Percentiles rank a stretch among this genome's conserved stretches.
Conservation (phyloP, 768 basidiomycete genomes). For the Pulveroboletus sp. region DNA sequence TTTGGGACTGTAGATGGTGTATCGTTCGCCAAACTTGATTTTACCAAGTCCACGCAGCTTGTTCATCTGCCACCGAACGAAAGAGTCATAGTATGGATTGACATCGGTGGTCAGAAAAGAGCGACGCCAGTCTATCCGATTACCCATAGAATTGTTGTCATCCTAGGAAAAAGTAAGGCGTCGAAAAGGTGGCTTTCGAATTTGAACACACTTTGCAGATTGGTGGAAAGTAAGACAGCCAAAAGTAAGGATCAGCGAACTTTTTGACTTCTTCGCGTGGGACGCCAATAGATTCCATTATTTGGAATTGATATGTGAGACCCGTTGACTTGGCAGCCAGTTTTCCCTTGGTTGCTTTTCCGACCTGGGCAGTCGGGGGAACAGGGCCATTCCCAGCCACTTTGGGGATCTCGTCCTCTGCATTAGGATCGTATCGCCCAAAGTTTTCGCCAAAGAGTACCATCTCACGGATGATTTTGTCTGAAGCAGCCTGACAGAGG, state of each 20-base stretch:
- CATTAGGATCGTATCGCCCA: constrained; percentile 45
- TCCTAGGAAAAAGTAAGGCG: constrained; percentile 26
- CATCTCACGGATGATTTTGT: constrained; percentile 97
- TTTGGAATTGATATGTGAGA: constrained; percentile 96
- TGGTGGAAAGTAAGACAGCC: constrained; percentile 93
- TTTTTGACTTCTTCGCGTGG: constrained; percentile 88
- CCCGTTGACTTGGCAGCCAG: constrained; percentile 90
- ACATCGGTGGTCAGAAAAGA: constrained; percentile 90
- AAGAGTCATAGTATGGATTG: constrained; percentile 96
- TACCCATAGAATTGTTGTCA: constrained; percentile 86
- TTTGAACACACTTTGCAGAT: constrained; percentile 68
- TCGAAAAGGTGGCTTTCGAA: background rate
- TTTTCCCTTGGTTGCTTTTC: constrained; percentile 95
- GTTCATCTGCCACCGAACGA: constrained; percentile 98
- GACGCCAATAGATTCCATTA: constrained; percentile 91
- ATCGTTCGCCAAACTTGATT: constrained; percentile 97
- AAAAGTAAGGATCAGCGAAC: constrained; percentile 92
- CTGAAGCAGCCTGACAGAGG: constrained; percentile 75
- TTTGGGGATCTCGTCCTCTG: constrained; percentile 41
- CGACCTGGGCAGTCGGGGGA: constrained; percentile 45
- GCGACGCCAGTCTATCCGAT: constrained; percentile 95
- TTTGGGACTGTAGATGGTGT: constrained; percentile 98
- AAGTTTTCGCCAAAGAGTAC: constrained; percentile 93
- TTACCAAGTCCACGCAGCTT: constrained; percentile 81
- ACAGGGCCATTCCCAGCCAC: constrained; percentile 39